Conservation (phyloP, 2,329 filamentous ascomycete species). For the Orbilia oligospora region DNA sequence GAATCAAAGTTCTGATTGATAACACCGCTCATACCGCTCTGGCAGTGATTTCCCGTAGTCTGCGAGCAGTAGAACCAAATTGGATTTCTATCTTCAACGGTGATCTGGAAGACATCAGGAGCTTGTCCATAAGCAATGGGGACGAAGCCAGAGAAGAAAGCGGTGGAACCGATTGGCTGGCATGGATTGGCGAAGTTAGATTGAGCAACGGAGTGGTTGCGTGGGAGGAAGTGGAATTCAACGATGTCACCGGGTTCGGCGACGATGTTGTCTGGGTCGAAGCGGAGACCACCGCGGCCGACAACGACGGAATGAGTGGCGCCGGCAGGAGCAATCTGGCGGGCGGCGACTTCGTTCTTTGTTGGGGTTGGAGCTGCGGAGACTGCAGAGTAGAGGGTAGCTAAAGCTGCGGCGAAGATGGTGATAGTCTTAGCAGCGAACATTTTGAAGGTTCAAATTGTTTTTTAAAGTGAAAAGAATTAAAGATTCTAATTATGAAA, state of each 20-base stretch:
- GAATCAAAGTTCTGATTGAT: slow-evolving; percentile 68
- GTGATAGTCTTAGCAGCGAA: slow-evolving; percentile 47
- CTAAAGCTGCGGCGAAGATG: slow-evolving; percentile 46
- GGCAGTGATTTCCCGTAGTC: slow-evolving; percentile 69
- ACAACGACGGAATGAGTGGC: slow-evolving; percentile 58
- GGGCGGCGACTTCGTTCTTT: slow-evolving; percentile 9
- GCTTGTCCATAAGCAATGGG: slow-evolving; percentile 65
- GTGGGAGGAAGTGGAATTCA: slow-evolving; percentile 73
- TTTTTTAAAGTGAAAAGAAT: not conserved
- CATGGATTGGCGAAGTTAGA: slow-evolving; percentile 68
- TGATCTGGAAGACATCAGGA: slow-evolving; percentile 69
- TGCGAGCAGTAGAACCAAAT: slow-evolving; percentile 71
- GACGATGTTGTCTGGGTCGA: slow-evolving; percentile 71
- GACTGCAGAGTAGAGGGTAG: slow-evolving; percentile 31
- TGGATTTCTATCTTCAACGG: slow-evolving; percentile 68
- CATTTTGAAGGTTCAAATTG: slow-evolving; percentile 48
- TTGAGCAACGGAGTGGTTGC: slow-evolving; percentile 71
- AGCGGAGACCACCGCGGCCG: slow-evolving; percentile 67
- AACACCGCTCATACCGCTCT: slow-evolving; percentile 71
- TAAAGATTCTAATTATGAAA: not conserved
- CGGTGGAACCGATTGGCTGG: slow-evolving; percentile 65
- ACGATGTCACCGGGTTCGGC: slow-evolving; percentile 71
- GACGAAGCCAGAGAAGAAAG: slow-evolving; percentile 69
- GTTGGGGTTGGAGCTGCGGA: slow-evolving; percentile 55
- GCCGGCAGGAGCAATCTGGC: slow-evolving; percentile 34